A percentile compares a stretch with the other conserved stretches of the same genome.
Conservation (phyloP, 2,329 filamentous ascomycete species). For the Didymella arachidicola region DNA sequence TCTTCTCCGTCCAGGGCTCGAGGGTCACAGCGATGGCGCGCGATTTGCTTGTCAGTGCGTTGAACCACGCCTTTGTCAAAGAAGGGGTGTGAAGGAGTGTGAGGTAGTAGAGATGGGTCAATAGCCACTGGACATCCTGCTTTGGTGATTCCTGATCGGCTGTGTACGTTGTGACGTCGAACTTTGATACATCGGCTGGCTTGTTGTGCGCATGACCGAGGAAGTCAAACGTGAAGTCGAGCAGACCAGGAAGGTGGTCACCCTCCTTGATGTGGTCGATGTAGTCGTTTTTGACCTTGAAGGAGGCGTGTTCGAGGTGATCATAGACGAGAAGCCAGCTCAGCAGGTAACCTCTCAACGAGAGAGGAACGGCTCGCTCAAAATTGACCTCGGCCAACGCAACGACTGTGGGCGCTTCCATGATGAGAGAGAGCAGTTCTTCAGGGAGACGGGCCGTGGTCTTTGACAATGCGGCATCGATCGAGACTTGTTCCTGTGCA, state of each 20-base stretch:
- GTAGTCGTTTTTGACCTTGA: slow-evolving; percentile 84
- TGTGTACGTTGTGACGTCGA: slow-evolving; percentile 73
- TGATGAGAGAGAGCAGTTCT: slow-evolving; percentile 82
- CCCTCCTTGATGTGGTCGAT: slow-evolving; percentile 78
- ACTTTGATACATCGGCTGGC: slow-evolving; percentile 72
- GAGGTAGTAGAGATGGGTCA: slow-evolving; percentile 86
- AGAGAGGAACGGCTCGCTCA: slow-evolving; percentile 69
- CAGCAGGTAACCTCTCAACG: slow-evolving; percentile 80
- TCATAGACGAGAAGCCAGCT: slow-evolving; percentile 93
- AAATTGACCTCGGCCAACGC: slow-evolving; percentile 71
- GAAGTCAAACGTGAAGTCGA: slow-evolving; percentile 84
- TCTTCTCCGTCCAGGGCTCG: slow-evolving; percentile 81
- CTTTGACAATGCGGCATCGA: slow-evolving; percentile 78
- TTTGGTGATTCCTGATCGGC: slow-evolving; percentile 67
- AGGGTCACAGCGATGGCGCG: slow-evolving; percentile 80
- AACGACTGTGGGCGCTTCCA: slow-evolving; percentile 78
- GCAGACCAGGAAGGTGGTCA: slow-evolving; percentile 70
- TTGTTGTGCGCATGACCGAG: slow-evolving; percentile 79
- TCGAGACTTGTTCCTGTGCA: slow-evolving; percentile 79
- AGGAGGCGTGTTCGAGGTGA: slow-evolving; percentile 79
- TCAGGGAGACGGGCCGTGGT: slow-evolving; percentile 77
- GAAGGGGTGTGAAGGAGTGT: slow-evolving; percentile 78
- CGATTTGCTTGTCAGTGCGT: slow-evolving; percentile 72
- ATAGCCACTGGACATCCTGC: slow-evolving; percentile 80
- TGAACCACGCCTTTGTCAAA: slow-evolving; percentile 82